Percentiles rank a stretch among this genome's conserved stretches.
These are phyloP conservation scores for Scytalidium lignicola DNA, from an alignment of 2,329 filamentous ascomycete genomes.

Conservation along the genomic window DNA sequence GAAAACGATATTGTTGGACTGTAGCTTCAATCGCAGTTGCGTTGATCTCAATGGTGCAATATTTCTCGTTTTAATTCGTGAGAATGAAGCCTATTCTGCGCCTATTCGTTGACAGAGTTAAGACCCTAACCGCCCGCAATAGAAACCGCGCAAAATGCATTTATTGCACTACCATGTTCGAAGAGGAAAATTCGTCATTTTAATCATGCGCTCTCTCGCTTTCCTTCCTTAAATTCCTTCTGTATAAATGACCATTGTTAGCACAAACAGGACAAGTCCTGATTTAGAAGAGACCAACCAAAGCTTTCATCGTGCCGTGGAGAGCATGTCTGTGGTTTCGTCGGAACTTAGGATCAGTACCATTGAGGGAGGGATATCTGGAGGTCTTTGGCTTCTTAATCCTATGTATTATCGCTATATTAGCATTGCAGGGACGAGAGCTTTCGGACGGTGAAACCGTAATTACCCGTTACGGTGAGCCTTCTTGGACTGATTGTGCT, in stretches of 20 bases:
- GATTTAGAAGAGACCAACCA: slow-evolving; percentile 60
- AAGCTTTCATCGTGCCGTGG: slow-evolving; percentile 95
- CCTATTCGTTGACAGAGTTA: slow-evolving; percentile 3
- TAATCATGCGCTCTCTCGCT: slow-evolving; percentile 76
- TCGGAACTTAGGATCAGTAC: slow-evolving; percentile 99
- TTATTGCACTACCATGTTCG: background rate
- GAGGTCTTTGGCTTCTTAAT: slow-evolving; percentile 99
- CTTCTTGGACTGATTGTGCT: slow-evolving; percentile 98
- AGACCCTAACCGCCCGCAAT: background rate
- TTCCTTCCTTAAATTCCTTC: slow-evolving; percentile 98
- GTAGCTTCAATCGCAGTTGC: background rate
- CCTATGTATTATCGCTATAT: slow-evolving; percentile 43
- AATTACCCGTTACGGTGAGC: slow-evolving; percentile 97
- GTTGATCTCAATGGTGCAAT: slow-evolving; percentile 11
- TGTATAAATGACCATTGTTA: slow-evolving; percentile 34
- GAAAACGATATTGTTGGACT: background rate
- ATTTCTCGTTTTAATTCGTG: slow-evolving; percentile 23
- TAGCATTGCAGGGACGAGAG: background rate
- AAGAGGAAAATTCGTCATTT: slow-evolving; percentile 17
- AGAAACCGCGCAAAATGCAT: background rate
- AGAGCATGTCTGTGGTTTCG: slow-evolving; percentile 99
- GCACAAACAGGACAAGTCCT: background rate
- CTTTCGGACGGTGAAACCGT: slow-evolving; percentile 1
- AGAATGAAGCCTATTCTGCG: slow-evolving; percentile 21
- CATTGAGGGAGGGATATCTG: slow-evolving; percentile 97